phyloP scores from a whole-genome alignment of 2,329 filamentous ascomycete genomes.

The Sporothrix globosa region DNA sequence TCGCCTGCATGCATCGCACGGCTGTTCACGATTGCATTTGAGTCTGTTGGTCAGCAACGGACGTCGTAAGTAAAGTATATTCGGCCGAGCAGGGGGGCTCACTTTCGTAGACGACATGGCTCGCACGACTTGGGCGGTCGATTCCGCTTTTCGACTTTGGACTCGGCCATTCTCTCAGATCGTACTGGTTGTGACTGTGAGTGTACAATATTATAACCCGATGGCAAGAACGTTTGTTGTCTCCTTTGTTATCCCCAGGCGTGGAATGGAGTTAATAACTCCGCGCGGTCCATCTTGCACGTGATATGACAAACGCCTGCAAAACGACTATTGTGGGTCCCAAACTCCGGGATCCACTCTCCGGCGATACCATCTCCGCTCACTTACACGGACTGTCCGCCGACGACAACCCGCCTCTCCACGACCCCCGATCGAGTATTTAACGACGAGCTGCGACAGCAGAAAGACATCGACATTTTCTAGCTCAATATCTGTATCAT shows the following conservation, averaged over 20 bases:
- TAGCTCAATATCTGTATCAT: neutral
- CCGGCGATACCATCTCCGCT: conserved; percentile 12
- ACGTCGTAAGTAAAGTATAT: no score
- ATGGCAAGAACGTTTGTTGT: neutral
- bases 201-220: neutral
- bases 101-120: conserved; percentile 44
- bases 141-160: conserved; percentile 43
- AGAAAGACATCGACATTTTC: neutral
- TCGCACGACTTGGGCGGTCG: conserved; percentile 45
- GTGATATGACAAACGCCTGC: neutral
- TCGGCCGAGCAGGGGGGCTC: neutral
- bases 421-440: neutral
- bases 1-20: conserved; percentile 42
- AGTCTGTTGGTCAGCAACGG: conserved; percentile 36
- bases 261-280: conserved; percentile 31
- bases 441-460: neutral
- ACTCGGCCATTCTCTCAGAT: neutral
- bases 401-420: neutral
- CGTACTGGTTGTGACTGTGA: neutral
- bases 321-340: neutral
- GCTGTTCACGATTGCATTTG: conserved; percentile 43
- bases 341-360: neutral
- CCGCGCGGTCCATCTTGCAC: conserved; percentile 7
- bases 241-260: neutral
- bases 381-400: conserved; percentile 12